phyloP scores from a whole-genome alignment of 1,139 yeast species.

The Saccharomyces hybrid region DNA sequence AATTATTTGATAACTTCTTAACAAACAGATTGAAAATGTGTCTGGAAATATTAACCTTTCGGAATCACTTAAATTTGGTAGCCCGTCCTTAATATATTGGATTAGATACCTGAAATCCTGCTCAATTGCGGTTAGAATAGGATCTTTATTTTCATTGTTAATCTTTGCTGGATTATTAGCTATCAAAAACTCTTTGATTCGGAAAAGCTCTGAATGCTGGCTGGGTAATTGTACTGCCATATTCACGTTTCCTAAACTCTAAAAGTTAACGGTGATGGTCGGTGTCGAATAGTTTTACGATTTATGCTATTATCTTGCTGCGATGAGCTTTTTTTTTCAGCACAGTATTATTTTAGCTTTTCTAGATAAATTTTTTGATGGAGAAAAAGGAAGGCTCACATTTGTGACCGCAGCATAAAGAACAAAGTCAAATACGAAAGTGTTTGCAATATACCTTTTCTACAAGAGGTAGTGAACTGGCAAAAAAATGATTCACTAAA shows the following conservation, averaged over 20 bases:
- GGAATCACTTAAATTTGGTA: constrained; percentile 7
- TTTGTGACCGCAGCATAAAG: too few relatives aligned
- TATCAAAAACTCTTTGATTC: constrained; percentile 10
- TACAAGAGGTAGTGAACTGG: background rate
- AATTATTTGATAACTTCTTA: constrained; percentile 36
- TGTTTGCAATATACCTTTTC: too few relatives aligned
- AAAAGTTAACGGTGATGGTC: background rate
- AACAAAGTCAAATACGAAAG: too few relatives aligned
- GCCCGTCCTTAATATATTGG: constrained; percentile 6
- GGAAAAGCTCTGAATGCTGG: background rate
- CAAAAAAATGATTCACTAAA: background rate
- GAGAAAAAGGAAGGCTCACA: too few relatives aligned
- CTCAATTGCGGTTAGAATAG: constrained; percentile 7
- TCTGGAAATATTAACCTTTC: constrained; percentile 46
- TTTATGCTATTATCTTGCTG: background rate
- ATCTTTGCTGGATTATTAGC: constrained; percentile 14
- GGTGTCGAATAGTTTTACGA: background rate
- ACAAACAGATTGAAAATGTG: constrained; percentile 55
- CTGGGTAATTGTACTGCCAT: too few relatives aligned
- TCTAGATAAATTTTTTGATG: too few relatives aligned
- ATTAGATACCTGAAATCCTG: constrained; percentile 8
- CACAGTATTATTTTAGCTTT: too few relatives aligned
- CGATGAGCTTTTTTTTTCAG: background rate
- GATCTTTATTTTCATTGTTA: constrained; percentile 5
- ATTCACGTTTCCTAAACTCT: background rate